phyloP scores from a whole-genome alignment of 345 rosid species.

The Eucalyptus marginata region DNA sequence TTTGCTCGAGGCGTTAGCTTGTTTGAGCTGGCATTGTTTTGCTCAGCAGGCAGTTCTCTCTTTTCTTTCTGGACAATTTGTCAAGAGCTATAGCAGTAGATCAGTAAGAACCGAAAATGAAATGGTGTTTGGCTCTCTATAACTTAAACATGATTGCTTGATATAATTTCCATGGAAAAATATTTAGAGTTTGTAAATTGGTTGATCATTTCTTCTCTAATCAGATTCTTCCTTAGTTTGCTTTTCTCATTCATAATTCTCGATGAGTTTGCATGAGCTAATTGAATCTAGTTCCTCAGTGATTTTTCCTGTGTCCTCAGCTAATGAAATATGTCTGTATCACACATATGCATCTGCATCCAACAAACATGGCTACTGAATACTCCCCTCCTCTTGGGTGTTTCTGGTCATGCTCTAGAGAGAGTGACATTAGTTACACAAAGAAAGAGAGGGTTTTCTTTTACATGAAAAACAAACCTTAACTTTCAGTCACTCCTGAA shows the following conservation, averaged over 20 bases:
- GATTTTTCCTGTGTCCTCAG: neutral
- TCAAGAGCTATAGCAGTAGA: neutral
- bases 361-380: neutral
- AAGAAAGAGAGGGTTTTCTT: neutral
- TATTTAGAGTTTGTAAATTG: neutral
- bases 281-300: neutral
- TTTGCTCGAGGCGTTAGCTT: neutral
- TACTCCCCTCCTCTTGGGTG: neutral
- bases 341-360: neutral
- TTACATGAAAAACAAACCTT: neutral
- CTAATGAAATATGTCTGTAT: neutral
- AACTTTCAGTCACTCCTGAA: neutral
- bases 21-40: neutral
- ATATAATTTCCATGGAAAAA: neutral
- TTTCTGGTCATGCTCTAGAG: neutral
- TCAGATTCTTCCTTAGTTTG: neutral
- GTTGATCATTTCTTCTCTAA: neutral
- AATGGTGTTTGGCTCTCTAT: neutral
- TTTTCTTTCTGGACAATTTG: neutral
- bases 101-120: neutral
- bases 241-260: neutral
- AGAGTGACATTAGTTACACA: neutral
- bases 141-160: neutral
- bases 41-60: neutral
- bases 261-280: neutral